A percentile compares a stretch with the other conserved stretches of the same genome.
Evolutionary conservation across 768 basidiomycete genomes (phyloP).

Genomic region (Exsudoporus frostii): DNA sequence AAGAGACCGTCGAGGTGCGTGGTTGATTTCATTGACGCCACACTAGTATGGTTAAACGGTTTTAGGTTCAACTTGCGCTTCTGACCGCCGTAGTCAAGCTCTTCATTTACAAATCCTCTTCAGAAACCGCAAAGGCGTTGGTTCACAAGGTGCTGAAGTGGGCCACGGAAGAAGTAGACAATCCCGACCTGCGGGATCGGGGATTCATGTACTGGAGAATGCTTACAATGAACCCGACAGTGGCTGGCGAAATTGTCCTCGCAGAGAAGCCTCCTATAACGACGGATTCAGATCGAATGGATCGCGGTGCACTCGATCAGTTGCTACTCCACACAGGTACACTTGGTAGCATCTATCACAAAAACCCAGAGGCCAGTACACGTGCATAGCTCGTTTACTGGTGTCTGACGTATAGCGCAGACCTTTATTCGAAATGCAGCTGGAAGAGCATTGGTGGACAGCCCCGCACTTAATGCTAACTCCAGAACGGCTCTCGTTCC

Average conservation of each 20-base stretch:
- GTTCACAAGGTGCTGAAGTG: slow-evolving; percentile 95
- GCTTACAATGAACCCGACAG: slow-evolving; percentile 86
- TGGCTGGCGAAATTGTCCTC: slow-evolving; percentile 87
- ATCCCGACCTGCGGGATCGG: slow-evolving; percentile 94
- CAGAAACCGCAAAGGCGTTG: slow-evolving; percentile 81
- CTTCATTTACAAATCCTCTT: slow-evolving; percentile 85
- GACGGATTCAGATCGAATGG: slow-evolving; percentile 98
- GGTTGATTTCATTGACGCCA: neutral
- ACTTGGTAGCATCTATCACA: slow-evolving; percentile 95
- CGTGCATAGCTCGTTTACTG: neutral
- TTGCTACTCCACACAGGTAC: slow-evolving; percentile 91
- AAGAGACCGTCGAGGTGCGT: slow-evolving; percentile 88
- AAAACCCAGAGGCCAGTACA: slow-evolving; percentile 80
- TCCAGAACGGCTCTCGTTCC: slow-evolving; percentile 73
- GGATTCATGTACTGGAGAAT: slow-evolving; percentile 99
- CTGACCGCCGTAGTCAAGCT: slow-evolving; percentile 94
- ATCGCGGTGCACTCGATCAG: slow-evolving; percentile 93
- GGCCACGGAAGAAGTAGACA: slow-evolving; percentile 97
- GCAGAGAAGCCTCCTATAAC: slow-evolving; percentile 94
- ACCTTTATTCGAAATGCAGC: slow-evolving; percentile 92
- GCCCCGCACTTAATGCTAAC: slow-evolving; percentile 82
- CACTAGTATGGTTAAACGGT: neutral
- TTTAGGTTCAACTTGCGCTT: slow-evolving; percentile 90
- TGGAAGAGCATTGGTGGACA: slow-evolving; percentile 80
- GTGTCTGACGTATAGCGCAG: slow-evolving; percentile 36